These are phyloP conservation scores for Teratosphaeria zuluensis DNA, from an alignment of 2,329 filamentous ascomycete genomes.

Conservation along the genomic window DNA sequence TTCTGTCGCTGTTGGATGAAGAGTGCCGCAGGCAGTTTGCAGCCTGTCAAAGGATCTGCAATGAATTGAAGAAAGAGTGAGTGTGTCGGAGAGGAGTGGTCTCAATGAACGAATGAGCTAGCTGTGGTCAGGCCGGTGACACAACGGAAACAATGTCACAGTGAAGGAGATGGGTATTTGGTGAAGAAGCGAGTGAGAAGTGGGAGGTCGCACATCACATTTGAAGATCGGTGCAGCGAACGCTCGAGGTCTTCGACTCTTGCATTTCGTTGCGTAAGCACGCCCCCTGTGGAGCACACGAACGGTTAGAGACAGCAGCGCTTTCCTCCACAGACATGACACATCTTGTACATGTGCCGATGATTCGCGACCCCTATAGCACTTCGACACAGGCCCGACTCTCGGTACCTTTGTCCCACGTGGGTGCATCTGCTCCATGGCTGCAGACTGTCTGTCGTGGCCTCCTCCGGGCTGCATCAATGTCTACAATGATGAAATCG, in stretches of 20 bases:
- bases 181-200: not conserved
- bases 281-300: not conserved
- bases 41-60: conserved; percentile 6
- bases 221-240: not conserved
- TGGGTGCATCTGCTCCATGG: too few species aligned
- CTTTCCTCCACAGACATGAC: not conserved
- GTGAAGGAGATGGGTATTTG: not conserved
- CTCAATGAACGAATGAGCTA: not conserved
- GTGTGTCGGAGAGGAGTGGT: not conserved
- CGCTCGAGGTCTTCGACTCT: not conserved
- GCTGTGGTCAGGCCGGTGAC: not conserved
- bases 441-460: not conserved
- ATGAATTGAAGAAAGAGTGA: conserved; percentile 2
- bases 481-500: not conserved
- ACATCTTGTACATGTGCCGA: not conserved
- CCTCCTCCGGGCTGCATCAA: too few species aligned
- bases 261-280: not conserved
- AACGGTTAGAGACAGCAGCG: not conserved
- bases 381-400: too few species aligned
- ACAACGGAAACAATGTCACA: not conserved
- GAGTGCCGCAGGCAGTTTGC: not conserved
- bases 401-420: too few species aligned
- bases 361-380: not conserved
- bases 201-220: not conserved
- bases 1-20: not conserved